Conservation (phyloP, 1,284 basidiomycete species). For the Boletus smithii region DNA sequence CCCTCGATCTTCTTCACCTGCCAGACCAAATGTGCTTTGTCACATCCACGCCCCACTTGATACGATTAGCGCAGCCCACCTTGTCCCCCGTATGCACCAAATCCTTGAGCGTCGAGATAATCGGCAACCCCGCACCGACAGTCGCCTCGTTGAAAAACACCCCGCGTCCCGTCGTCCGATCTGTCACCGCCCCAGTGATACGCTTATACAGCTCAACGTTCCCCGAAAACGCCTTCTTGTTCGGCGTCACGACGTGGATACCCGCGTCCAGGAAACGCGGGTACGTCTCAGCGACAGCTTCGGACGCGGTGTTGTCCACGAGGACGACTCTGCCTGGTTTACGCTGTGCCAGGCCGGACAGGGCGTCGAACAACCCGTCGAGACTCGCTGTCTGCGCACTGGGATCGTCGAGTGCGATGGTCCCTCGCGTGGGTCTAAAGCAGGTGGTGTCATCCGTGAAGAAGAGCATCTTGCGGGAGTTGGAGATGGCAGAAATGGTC, state of each 20-base stretch:
- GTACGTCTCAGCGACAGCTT: constrained; percentile 81
- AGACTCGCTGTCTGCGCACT: constrained; percentile 43
- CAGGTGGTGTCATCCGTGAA: constrained; percentile 50
- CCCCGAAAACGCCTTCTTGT: constrained; percentile 95
- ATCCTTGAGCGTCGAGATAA: constrained; percentile 90
- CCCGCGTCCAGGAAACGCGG: constrained; percentile 79
- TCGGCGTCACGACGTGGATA: constrained; percentile 91
- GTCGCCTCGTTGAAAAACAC: constrained; percentile 90
- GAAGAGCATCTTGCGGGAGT: constrained; percentile 67
- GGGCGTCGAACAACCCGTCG: constrained; percentile 39
- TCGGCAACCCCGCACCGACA: constrained; percentile 93
- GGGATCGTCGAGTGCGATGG: constrained; percentile 37
- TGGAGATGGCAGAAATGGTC: constrained; percentile 74
- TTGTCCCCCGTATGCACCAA: constrained; percentile 91
- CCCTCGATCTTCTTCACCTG: constrained; percentile 79
- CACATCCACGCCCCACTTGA: not conserved
- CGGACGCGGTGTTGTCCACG: constrained; percentile 93
- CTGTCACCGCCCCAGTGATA: constrained; percentile 45
- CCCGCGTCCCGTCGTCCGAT: constrained; percentile 49
- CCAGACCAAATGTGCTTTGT: not conserved
- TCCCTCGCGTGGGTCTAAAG: constrained; percentile 40
- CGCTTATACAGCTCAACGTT: constrained; percentile 67
- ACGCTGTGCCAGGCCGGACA: constrained; percentile 34
- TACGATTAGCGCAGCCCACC: constrained; percentile 38
- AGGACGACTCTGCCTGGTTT: constrained; percentile 62